These are phyloP conservation scores for Colletotrichum coccodes DNA, from an alignment of 2,329 filamentous ascomycete species.

Conservation along the genomic window DNA sequence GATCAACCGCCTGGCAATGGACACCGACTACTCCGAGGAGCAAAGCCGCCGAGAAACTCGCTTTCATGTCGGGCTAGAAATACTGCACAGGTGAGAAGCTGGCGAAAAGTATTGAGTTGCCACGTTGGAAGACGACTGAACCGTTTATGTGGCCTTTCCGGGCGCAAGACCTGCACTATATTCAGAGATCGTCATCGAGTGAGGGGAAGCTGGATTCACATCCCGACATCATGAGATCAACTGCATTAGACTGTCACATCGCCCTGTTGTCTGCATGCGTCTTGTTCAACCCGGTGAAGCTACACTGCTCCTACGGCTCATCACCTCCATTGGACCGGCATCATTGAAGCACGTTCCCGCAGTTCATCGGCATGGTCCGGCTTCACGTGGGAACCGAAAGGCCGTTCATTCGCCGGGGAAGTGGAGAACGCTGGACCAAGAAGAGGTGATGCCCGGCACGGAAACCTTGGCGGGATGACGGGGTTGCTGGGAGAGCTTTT, in stretches of 20 bases:
- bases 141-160: not conserved
- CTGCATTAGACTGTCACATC: conserved; percentile 1
- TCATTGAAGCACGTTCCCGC: not conserved
- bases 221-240: not conserved
- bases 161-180: not conserved
- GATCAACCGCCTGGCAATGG: not conserved
- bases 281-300: not conserved
- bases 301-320: not conserved
- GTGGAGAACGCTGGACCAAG: not conserved
- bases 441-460: too few relatives aligned
- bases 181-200: not conserved
- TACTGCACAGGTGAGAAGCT: not conserved
- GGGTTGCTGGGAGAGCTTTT: not conserved
- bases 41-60: not conserved
- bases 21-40: conserved; percentile 3
- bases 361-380: not conserved
- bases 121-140: not conserved
- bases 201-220: not conserved
- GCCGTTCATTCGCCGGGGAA: not conserved
- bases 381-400: conserved; percentile 9
- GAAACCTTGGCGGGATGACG: not conserved
- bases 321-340: not conserved
- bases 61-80: not conserved
- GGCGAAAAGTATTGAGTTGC: not conserved
- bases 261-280: not conserved